phyloP scores from a whole-genome alignment of 176 grass and related monocot species.

The Eleusine coracana region DNA sequence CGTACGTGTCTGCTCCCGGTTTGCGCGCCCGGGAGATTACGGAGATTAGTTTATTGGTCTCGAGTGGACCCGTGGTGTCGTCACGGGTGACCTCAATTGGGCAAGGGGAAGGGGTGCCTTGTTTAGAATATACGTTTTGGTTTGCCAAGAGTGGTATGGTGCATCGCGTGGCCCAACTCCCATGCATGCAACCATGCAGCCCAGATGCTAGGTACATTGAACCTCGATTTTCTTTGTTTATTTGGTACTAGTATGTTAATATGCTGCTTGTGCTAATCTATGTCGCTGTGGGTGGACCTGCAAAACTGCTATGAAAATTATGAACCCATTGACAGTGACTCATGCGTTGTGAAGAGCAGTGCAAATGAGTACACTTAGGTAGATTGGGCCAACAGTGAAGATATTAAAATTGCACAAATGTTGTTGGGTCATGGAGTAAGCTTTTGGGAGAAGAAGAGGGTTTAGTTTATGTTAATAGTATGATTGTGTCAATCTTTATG shows the following conservation, averaged over 20 bases:
- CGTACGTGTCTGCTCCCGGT: background rate
- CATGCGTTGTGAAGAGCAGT: too few relatives aligned
- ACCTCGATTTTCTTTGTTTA: background rate
- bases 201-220: background rate
- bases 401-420: background rate
- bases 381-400: background rate
- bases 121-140: background rate
- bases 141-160: background rate
- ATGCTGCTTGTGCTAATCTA: background rate
- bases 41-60: background rate
- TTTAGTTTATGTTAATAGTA: background rate
- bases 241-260: background rate
- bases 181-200: background rate
- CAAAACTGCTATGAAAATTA: rapidly evolving
- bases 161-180: background rate
- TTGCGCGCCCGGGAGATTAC: background rate
- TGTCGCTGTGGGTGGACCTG: background rate
- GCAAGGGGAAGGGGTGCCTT: background rate
- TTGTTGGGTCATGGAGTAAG: background rate
- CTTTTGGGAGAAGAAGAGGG: background rate
- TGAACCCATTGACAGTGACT: background rate
- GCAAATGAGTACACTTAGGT: background rate
- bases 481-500: slow-evolving; percentile 15
- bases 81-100: slow-evolving; percentile 57
- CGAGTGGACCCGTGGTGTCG: background rate